These are phyloP conservation scores for Exophiala dermatitidis DNA, from an alignment of 2,329 filamentous ascomycete genomes.

Conservation along the genomic window DNA sequence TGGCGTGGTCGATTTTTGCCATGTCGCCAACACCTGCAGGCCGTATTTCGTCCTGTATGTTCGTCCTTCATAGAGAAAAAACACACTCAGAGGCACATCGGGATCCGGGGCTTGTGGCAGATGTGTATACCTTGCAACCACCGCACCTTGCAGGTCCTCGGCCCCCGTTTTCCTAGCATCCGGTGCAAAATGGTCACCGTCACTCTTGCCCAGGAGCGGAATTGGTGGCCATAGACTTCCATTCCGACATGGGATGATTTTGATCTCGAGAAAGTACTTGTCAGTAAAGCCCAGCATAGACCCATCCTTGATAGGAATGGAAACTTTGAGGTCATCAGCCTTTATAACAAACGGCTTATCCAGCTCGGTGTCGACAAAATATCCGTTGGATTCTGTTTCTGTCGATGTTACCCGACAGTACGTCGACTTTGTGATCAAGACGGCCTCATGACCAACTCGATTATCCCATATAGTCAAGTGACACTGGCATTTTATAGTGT, in stretches of 20 bases:
- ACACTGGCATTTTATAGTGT: slow-evolving; percentile 19
- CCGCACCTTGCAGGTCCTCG: slow-evolving; percentile 21
- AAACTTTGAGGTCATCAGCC: slow-evolving; percentile 20
- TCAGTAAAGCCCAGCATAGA: slow-evolving; percentile 16
- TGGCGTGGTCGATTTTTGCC: slow-evolving; percentile 10
- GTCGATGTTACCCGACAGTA: slow-evolving; percentile 10
- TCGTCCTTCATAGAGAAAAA: slow-evolving; percentile 21
- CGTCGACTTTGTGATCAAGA: slow-evolving; percentile 11
- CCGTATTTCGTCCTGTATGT: slow-evolving; percentile 27
- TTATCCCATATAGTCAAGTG: slow-evolving; percentile 27
- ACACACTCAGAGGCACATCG: slow-evolving; percentile 23
- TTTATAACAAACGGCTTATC: slow-evolving; percentile 23
- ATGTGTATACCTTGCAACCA: slow-evolving; percentile 24
- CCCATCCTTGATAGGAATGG: slow-evolving; percentile 4
- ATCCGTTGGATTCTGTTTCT: slow-evolving; percentile 15
- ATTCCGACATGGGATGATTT: slow-evolving; percentile 22
- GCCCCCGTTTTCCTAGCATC: slow-evolving; percentile 16
- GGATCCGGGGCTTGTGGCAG: slow-evolving; percentile 21
- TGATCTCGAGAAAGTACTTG: slow-evolving; percentile 28
- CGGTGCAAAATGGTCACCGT: slow-evolving; percentile 19
- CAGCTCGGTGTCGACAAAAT: slow-evolving; percentile 21
- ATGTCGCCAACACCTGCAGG: slow-evolving; percentile 21
- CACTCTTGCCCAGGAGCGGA: slow-evolving; percentile 25
- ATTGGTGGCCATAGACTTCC: slow-evolving; percentile 25
- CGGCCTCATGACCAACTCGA: slow-evolving; percentile 11